Conservation (phyloP, 2,329 filamentous ascomycete genomes). For the Pestalotiopsis sp. region DNA sequence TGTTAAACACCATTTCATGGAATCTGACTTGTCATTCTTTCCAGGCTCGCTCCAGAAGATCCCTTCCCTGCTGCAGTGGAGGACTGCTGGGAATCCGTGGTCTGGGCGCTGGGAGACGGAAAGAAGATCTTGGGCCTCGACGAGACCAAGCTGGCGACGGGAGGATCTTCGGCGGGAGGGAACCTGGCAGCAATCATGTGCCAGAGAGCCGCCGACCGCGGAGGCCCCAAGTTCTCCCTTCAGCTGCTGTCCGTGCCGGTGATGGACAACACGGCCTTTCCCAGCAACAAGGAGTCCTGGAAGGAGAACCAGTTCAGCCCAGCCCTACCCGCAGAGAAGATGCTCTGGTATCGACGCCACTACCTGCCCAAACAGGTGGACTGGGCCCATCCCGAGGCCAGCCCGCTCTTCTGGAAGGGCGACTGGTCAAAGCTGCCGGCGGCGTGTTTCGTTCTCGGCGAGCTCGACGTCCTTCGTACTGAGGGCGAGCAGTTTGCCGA, state of each 20-base stretch:
- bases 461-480: slow-evolving; percentile 54
- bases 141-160: slow-evolving; percentile 43
- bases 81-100: slow-evolving; percentile 55
- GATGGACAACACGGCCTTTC: slow-evolving; percentile 55
- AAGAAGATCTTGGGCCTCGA: slow-evolving; percentile 37
- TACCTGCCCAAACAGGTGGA: slow-evolving; percentile 50
- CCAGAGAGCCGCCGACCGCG: slow-evolving; percentile 44
- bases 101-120: slow-evolving; percentile 40
- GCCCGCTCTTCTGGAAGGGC: slow-evolving; percentile 49
- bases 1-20: background rate
- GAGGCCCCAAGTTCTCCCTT: slow-evolving; percentile 34
- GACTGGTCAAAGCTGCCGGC: slow-evolving; percentile 51
- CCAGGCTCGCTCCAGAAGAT: slow-evolving; percentile 54
- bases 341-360: slow-evolving; percentile 61
- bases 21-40: background rate
- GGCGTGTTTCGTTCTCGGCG: slow-evolving; percentile 53
- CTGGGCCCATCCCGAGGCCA: slow-evolving; percentile 52
- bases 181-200: slow-evolving; percentile 54
- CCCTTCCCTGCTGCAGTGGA: slow-evolving; percentile 58
- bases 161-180: slow-evolving; percentile 52
- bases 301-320: slow-evolving; percentile 49
- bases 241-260: slow-evolving; percentile 60
- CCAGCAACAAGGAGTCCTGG: slow-evolving; percentile 46
- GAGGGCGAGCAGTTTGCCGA: slow-evolving; percentile 53
- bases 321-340: slow-evolving; percentile 55